Base-by-base conservation (phyloP, 345 rosid genomes). In the Alliaria petiolata region DNA sequence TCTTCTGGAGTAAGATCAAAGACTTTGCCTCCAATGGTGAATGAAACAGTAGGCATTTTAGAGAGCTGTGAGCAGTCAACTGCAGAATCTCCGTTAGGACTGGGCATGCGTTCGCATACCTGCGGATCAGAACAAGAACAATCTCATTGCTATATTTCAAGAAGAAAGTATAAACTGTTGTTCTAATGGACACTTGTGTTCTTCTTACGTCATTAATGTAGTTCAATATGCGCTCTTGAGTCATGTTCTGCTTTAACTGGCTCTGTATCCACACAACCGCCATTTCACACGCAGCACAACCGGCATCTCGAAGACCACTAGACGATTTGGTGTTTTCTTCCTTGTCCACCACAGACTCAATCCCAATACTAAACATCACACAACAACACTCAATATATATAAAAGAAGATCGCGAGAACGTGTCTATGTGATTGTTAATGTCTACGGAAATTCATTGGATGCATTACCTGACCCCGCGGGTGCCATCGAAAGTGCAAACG, bases 221-320 rank as follows among this genome's bases (percentile, higher is more conserved):
- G 61, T 80, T 69, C 72, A 93, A 55, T 52, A 89, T 77, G 2
- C 6, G 65, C 1, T 87, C 87, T 74, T 68, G 80, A 2, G 92
- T 87, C 81, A 80, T 79, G 83, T 93, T 91, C 80, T 85, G 89
- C 75, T 26, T 79, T 45, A 91, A 71, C 62, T 89, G 85, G 81
- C 82, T 85, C 36, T 89, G 85, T 85, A 82, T 89, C 97, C 97
- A 89, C n/a, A 84, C 83, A 67, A 87, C 96, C 15, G 90, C 84
- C 97, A 84, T 87, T 84, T 91, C 92, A 76, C 97, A 93, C 76
- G 85, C 84, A 38, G 85, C 47, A 77, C 98, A 93, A 84, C 77
- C 80, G 7, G 85, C 87, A 39, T 74, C 81, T 54, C 36, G 75
- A 49, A 67, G 25, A 54, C 64, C 53, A 44, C 63, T 76, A 2